Conservation (phyloP, 495 filamentous ascomycete species). For the Neurospora sp. region DNA sequence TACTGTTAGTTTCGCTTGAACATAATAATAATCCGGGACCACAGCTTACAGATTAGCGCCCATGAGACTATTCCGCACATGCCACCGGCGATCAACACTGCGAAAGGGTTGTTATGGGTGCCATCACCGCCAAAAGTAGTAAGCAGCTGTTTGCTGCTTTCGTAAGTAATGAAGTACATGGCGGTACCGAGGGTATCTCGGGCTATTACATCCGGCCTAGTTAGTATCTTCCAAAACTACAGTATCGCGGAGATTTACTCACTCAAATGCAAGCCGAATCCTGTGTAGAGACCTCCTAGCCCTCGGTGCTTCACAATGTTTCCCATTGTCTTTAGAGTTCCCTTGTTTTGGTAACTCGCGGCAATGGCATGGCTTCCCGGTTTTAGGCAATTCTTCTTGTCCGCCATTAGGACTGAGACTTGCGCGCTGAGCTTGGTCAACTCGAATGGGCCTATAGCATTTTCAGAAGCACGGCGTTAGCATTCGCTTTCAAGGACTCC, state of each 20-base stretch:
- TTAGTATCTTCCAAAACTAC: neutral
- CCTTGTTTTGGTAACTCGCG: conserved; percentile 66
- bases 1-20: neutral
- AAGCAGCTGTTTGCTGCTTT: conserved; percentile 77
- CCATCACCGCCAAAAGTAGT: conserved; percentile 58
- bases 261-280: conserved; percentile 75
- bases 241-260: conserved; percentile 20
- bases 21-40: neutral
- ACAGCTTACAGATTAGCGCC: conserved; percentile 55
- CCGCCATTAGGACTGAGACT: conserved; percentile 73
- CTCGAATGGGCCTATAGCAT: conserved; percentile 72
- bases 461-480: neutral
- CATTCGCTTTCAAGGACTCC: neutral
- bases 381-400: conserved; percentile 45
- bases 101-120: conserved; percentile 59
- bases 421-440: conserved; percentile 88
- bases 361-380: conserved; percentile 46
- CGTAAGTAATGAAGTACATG: conserved; percentile 88
- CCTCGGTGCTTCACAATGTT: conserved; percentile 75
- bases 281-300: conserved; percentile 71
- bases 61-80: conserved; percentile 74
- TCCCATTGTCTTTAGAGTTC: conserved; percentile 67
- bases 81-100: conserved; percentile 64
- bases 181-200: conserved; percentile 83
- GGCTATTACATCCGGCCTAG: conserved; percentile 29